These are phyloP conservation scores for Saccharum spontaneum DNA, from an alignment of 176 grass and related monocot species.

Conservation along the genomic window DNA sequence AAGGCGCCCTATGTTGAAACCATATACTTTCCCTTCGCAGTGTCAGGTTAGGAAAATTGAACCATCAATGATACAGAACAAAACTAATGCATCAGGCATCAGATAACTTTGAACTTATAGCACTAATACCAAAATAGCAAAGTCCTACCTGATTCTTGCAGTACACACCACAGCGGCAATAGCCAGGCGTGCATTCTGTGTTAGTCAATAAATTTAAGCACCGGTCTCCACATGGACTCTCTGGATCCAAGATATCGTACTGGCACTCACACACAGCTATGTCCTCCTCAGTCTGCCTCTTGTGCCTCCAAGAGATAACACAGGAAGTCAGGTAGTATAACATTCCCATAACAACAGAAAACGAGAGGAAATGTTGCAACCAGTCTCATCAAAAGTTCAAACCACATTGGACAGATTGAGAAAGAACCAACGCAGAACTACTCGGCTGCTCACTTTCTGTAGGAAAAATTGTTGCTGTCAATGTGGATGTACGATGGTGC, in stretches of 20 bases:
- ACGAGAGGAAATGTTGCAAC: neutral
- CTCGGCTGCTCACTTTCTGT: slow-evolving; percentile 75
- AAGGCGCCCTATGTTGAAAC: neutral
- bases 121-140: neutral
- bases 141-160: slow-evolving; percentile 88
- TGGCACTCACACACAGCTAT: slow-evolving; percentile 87
- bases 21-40: neutral
- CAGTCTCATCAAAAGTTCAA: neutral
- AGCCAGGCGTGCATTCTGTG: slow-evolving; percentile 92
- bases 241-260: slow-evolving; percentile 66
- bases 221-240: slow-evolving; percentile 73
- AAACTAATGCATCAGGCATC: neutral
- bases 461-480: slow-evolving; percentile 77
- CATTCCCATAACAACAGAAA: neutral
- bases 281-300: slow-evolving; percentile 88
- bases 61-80: neutral
- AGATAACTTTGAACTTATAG: neutral
- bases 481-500: slow-evolving; percentile 71
- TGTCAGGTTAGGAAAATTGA: neutral
- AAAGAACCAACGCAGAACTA: neutral
- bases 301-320: slow-evolving; percentile 60
- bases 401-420: neutral
- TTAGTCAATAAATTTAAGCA: slow-evolving; percentile 93
- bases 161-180: slow-evolving; percentile 76
- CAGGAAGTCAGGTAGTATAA: slow-evolving; percentile 20